Evolutionary conservation across 371 early-diverging fungal species (phyloP).

Genomic region (Lichtheimia ramosa): DNA sequence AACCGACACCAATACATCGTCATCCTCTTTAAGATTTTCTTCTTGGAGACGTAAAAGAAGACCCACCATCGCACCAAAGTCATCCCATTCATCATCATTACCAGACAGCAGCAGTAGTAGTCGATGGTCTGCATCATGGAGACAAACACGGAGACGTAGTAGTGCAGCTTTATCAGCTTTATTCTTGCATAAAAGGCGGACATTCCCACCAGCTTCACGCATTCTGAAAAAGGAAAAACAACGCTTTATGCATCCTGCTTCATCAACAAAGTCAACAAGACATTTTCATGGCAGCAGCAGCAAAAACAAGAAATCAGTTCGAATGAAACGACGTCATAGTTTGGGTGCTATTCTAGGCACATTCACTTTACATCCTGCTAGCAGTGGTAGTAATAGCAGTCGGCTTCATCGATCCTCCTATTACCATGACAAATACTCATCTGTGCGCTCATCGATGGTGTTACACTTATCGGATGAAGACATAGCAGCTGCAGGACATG

Average conservation of each 20-base stretch:
- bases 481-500: not conserved
- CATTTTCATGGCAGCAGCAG: not conserved
- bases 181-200: constrained; percentile 6
- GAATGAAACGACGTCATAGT: constrained; percentile 4
- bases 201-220: constrained; percentile 6
- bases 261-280: no score
- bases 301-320: constrained; percentile 3
- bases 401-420: not conserved
- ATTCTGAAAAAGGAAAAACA: constrained; percentile 9
- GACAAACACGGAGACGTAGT: not conserved
- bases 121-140: no score
- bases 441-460: constrained; percentile 15
- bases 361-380: not conserved
- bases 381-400: not conserved
- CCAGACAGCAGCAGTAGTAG: no score
- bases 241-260: constrained; percentile 3
- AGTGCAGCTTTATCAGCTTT: not conserved
- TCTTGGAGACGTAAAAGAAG: no score
- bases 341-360: constrained; percentile 4
- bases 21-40: no score
- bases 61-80: no score
- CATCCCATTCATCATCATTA: no score
- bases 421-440: not conserved
- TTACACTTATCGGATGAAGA: constrained; percentile 11
- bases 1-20: no score